Base-by-base conservation (phyloP, 2,329 filamentous ascomycete genomes). In the Alternaria sp. region DNA sequence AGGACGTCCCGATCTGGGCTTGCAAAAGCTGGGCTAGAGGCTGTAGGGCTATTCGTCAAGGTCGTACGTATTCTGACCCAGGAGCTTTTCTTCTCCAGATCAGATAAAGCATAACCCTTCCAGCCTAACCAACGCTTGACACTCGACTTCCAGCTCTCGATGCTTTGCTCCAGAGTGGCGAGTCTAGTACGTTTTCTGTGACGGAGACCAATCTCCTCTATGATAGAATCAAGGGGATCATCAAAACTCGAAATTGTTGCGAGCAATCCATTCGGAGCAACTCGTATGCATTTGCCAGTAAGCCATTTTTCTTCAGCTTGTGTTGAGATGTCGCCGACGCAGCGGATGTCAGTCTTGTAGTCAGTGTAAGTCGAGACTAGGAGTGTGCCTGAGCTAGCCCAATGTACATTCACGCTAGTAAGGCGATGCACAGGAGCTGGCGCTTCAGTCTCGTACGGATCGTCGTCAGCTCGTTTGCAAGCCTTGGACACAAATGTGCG, bases 301-400 rank as follows among this genome's bases (percentile, higher is more conserved):
- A 74, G 51, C 4, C 53, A 46, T 25, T 67, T 66, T 45, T 71
- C 68, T 12, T 70, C 65, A 8, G 62, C 62, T n/a, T 66, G 50
- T 2, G 64, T 44, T 0, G 49, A 25, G 16, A 68, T 16, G 3
- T 66, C 62, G 25, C 57, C 63, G 14, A 79, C 30, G 34, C 71
- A 71, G 34, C 62, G 64, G 10, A 79, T 71, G 14, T 68, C 66
- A 50, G 63, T 60, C 30, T 62, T 69, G 18, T 22, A 55, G 20
- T 74, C 49, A 30, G 75, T 75, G 8, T 67, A 67, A 4, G 72
- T 74, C 3, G 75, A 76, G 2, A 78, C 60, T 8, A 79, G 52
- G 12, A 79, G 67, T 2, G 74, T 73, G 18, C 77, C 77, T 3
- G 75, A 73, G 57, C 74, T 77, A 20, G 73, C 64, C 74, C 76